Conservation (phyloP, 192 early-diverging fungal genomes). For the Phycomyces blakesleeanus region DNA sequence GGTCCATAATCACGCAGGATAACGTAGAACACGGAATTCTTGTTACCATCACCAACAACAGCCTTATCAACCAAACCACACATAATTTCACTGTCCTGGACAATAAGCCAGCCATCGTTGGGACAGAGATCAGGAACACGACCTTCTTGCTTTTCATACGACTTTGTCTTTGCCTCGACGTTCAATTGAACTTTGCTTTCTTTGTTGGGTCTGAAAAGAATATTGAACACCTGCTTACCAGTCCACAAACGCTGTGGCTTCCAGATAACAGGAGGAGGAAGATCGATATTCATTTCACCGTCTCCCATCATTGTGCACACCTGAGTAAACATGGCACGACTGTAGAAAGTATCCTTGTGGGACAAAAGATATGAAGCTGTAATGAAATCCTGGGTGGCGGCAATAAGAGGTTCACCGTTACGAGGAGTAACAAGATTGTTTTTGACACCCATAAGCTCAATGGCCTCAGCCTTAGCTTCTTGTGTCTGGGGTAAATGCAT, state of each 20-base stretch:
- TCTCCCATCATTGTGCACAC: constrained; percentile 91
- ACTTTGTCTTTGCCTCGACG: constrained; percentile 84
- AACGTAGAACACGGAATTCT: constrained; percentile 91
- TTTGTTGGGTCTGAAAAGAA: constrained; percentile 84
- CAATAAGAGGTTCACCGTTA: constrained; percentile 97
- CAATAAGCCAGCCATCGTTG: constrained; percentile 85
- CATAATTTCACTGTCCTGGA: constrained; percentile 93
- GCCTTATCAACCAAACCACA: constrained; percentile 92
- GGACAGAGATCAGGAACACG: constrained; percentile 74
- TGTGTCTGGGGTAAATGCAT: constrained; percentile 99
- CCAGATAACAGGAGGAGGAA: constrained; percentile 89
- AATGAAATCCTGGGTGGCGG: constrained; percentile 99
- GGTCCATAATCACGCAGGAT: constrained; percentile 91
- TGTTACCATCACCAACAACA: constrained; percentile 95
- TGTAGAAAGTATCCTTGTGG: constrained; percentile 92
- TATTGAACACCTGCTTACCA: constrained; percentile 92
- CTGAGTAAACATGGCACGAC: constrained; percentile 88
- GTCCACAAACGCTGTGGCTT: constrained; percentile 94
- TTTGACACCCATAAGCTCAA: constrained; percentile 91
- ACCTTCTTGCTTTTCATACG: constrained; percentile 58
- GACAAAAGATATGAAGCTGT: constrained; percentile 93
- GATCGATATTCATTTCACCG: constrained; percentile 74
- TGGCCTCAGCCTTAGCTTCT: constrained; percentile 94
- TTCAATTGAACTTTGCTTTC: constrained; percentile 69
- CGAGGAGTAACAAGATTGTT: constrained; percentile 97